These are phyloP conservation scores for Auricularia heimuer DNA, from an alignment of 768 basidiomycete genomes.

Conservation along the genomic window DNA sequence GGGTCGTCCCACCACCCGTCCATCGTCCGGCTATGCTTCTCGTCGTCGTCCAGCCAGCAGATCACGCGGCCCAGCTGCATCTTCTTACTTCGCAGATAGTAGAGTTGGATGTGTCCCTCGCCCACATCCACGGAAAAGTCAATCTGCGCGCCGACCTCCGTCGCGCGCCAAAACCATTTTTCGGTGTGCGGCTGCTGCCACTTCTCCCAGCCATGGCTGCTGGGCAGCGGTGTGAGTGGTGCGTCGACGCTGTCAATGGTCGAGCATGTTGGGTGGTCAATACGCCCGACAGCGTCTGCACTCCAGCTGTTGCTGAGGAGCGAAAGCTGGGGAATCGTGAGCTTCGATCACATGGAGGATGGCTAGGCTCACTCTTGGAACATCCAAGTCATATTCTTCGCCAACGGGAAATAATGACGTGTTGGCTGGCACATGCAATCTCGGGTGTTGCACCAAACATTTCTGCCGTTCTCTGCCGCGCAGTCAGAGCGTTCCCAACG, in stretches of 20 bases:
- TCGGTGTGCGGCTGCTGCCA: constrained; percentile 3
- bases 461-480: background rate
- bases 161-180: constrained; percentile 4
- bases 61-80: constrained; percentile 3
- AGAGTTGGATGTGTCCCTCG: background rate
- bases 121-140: background rate
- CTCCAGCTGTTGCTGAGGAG: constrained; percentile 1
- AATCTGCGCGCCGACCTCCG: constrained; percentile 1
- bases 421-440: background rate
- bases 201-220: constrained; percentile 1
- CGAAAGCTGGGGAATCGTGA: background rate
- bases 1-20: constrained; percentile 1
- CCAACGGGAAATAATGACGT: background rate
- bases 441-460: constrained; percentile 3
- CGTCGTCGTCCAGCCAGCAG: constrained; percentile 3
- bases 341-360: no score
- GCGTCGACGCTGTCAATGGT: constrained; percentile 2
- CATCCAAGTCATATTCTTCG: background rate
- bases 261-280: constrained; percentile 3
- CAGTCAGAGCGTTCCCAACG: background rate
- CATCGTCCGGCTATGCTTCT: background rate
- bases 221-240: constrained; percentile 2
- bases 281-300: background rate
- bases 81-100: constrained; percentile 2
- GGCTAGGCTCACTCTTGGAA: constrained; percentile 1